These are phyloP conservation scores for Rhynchospora tenuis DNA, from an alignment of 176 grass and related monocot species.

Conservation along the genomic window DNA sequence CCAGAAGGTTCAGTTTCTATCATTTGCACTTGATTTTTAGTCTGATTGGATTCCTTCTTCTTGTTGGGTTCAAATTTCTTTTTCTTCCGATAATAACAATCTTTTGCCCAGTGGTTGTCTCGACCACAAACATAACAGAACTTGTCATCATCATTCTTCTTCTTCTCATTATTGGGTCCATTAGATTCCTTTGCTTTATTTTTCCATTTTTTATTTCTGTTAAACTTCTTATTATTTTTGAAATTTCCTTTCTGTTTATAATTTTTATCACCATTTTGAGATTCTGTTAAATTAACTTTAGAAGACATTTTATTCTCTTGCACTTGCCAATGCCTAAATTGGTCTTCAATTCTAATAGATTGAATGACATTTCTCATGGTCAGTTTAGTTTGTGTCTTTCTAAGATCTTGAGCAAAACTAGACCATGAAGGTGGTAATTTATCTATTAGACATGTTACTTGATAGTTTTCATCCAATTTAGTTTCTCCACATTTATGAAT, in stretches of 20 bases:
- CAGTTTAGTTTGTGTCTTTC: background rate
- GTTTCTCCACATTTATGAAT: constrained; percentile 3
- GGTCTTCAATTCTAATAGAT: background rate
- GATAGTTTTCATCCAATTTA: constrained; percentile 5
- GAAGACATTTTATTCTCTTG: background rate
- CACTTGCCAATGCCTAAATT: background rate
- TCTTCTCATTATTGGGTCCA: background rate
- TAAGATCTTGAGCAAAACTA: background rate
- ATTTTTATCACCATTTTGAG: background rate
- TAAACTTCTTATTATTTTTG: too few species aligned
- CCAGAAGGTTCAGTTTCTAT: too few species aligned
- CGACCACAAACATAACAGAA: background rate
- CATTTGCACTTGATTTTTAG: too few species aligned
- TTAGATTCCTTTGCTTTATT: background rate
- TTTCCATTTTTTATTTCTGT: too few species aligned
- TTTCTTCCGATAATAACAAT: background rate
- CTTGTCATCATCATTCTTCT: background rate
- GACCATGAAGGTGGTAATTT: background rate
- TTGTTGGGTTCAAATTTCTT: background rate
- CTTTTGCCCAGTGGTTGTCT: background rate
- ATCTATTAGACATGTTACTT: background rate
- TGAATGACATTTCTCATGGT: background rate
- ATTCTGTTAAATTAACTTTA: constrained; percentile 11
- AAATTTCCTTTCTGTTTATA: background rate
- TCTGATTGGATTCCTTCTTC: background rate